Conservation (phyloP, 2,329 filamentous ascomycete genomes). For the Sordariomycetes sp. region DNA sequence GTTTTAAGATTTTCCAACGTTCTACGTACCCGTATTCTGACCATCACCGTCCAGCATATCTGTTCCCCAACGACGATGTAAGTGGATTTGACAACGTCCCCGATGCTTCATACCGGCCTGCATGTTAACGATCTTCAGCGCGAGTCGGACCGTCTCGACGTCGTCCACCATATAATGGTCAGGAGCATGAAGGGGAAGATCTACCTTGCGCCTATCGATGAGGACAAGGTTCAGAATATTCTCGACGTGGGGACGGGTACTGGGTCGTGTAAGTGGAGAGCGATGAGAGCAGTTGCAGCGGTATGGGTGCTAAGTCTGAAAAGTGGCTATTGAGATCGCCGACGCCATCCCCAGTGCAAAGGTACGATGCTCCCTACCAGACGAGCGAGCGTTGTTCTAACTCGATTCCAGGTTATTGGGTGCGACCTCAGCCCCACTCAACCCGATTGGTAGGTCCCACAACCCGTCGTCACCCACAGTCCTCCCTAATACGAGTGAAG, state of each 20-base stretch:
- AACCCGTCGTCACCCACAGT: neutral
- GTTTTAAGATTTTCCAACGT: too few species aligned
- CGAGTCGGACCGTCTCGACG: too few species aligned
- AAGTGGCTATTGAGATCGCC: conserved; percentile 32
- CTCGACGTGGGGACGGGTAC: conserved; percentile 16
- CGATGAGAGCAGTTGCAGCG: neutral
- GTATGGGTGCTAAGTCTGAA: neutral
- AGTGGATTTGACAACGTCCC: too few species aligned
- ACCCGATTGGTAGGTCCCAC: conserved; percentile 8
- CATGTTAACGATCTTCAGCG: too few species aligned
- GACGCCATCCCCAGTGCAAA: conserved; percentile 13
- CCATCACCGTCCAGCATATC: too few species aligned
- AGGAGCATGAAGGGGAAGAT: neutral
- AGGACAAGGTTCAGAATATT: conserved; percentile 8
- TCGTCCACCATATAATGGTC: neutral
- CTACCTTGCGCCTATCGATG: too few species aligned
- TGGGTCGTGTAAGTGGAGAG: conserved; percentile 9
- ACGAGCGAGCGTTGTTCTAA: neutral
- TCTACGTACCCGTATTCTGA: too few species aligned
- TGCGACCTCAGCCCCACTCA: conserved; percentile 16
- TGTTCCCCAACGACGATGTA: too few species aligned
- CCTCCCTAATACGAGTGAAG: conserved; percentile 14
- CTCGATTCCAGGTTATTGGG: conserved; percentile 9
- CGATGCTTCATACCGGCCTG: too few species aligned
- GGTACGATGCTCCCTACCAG: neutral